Evolutionary conservation across 495 filamentous ascomycete genomes (phyloP), one percentile per base, ranked within the genome.

Genomic region (Podospora pseudoanserina): DNA sequence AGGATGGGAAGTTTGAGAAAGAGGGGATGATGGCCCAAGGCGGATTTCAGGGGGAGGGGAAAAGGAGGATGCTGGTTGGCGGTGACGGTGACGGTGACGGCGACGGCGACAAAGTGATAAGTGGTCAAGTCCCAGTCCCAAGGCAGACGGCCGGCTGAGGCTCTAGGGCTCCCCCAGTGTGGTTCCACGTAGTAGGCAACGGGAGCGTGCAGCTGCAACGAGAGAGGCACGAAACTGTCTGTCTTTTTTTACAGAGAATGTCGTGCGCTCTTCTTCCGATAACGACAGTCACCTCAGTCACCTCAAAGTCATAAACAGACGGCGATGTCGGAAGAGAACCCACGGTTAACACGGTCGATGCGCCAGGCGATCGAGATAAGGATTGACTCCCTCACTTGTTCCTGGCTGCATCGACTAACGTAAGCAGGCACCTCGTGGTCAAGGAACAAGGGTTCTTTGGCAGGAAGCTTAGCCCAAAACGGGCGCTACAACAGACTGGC

Each of bases 261-360:
- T 20, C 55, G 55, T 58, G 55, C 55, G 23, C 55, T 18, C 18
- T 26, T 58, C 55, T 26, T 19, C 55, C 55, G 55, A 58, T 26
- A 58, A 55, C 23, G 53, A 60, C 20, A 61, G 28, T 32, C 65
- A 49, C 23, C 1, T 23, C 23, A 23, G 23, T 23, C 23, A 23
- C 23, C 23, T 23, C 23, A 23, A 23, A 61, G 28, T 32, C 65
- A 49, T 23, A 23, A 23, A 23, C 16, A 55, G 58, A 53, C 58
- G 67, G 72, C 72, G 72, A 71, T 71, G 72, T 73, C 72, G 72
- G 72, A 71, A 71, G 61, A 64, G 60, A 60, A 63, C 5, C 5
- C 30, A 32, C 30, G 30, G 30, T 32, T 32, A 32, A 32, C 39
- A 49, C 13, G 15, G 39, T 49, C 15, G 39, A 16, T 39, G 55